phyloP scores from a whole-genome alignment of 106 monocot species.

The Posidonia australis region DNA sequence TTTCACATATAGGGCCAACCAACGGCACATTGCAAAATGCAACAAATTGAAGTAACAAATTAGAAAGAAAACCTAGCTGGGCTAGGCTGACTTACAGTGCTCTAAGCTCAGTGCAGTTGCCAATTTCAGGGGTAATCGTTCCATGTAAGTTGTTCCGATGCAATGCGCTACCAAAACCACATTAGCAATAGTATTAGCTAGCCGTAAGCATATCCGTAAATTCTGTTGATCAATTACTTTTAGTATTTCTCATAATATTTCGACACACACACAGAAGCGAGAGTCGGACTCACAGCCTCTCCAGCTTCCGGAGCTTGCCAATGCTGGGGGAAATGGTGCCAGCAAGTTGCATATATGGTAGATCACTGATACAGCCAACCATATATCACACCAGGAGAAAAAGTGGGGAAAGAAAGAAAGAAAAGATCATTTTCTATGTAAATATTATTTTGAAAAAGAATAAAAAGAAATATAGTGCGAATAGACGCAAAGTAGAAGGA shows the following conservation, averaged over 20 bases:
- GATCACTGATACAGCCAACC: conserved; percentile 34
- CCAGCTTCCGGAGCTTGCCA: conserved; percentile 69
- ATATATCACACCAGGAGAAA: background rate
- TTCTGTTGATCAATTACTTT: too few relatives aligned
- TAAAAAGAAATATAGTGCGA: background rate
- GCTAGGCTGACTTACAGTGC: conserved; percentile 41
- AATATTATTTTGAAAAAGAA: background rate
- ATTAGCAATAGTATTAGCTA: too few relatives aligned
- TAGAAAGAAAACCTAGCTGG: background rate
- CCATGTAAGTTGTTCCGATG: conserved; percentile 90
- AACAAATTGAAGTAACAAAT: background rate
- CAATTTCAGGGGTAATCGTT: conserved; percentile 66
- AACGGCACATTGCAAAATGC: too few relatives aligned
- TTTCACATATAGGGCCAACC: too few relatives aligned
- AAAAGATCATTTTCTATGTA: background rate
- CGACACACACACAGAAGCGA: background rate
- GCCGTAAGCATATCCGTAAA: too few relatives aligned
- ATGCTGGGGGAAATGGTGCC: conserved; percentile 83
- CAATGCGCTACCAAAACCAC: conserved; percentile 39
- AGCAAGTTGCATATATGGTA: conserved; percentile 75
- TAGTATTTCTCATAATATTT: background rate
- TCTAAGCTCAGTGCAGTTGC: conserved; percentile 71
- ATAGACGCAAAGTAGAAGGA: background rate
- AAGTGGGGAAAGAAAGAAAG: background rate
- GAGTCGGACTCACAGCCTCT: conserved; percentile 52